Conservation (phyloP, 331 rosid species). For the Arachis monticola region DNA sequence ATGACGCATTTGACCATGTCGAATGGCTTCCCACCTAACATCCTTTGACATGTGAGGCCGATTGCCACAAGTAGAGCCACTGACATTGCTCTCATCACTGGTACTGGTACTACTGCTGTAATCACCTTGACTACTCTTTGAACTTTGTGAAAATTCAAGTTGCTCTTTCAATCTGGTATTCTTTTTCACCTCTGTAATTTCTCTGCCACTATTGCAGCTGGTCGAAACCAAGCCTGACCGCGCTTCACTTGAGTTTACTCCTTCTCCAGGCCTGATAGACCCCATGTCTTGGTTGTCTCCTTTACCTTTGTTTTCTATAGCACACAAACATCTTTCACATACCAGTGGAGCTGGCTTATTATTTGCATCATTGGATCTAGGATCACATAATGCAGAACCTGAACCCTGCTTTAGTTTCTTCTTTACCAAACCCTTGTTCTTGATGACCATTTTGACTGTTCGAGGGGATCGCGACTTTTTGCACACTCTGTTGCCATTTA, state of each 20-base stretch:
- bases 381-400: conserved; percentile 51
- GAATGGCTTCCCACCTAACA: conserved; percentile 90
- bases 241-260: conserved; percentile 44
- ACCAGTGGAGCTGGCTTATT: conserved; percentile 59
- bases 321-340: conserved; percentile 90
- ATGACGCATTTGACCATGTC: conserved; percentile 66
- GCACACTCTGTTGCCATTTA: conserved; percentile 56
- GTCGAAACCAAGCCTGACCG: conserved; percentile 42
- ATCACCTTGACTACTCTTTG: conserved; percentile 97
- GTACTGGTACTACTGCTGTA: conserved; percentile 94
- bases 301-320: conserved; percentile 55
- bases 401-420: conserved; percentile 78
- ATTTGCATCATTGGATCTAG: conserved; percentile 50
- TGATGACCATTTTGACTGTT: conserved; percentile 59
- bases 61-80: conserved; percentile 86
- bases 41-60: conserved; percentile 99
- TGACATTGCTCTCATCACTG: conserved; percentile 89
- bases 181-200: conserved; percentile 54
- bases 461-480: conserved; percentile 66
- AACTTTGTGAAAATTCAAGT: conserved; percentile 93
- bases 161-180: conserved; percentile 62
- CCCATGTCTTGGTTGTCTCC: conserved; percentile 53
- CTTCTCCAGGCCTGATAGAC: conserved; percentile 45
- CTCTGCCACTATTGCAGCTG: conserved; percentile 51
- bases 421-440: conserved; percentile 68